Evolutionary conservation across 2,329 filamentous ascomycete species (phyloP).

Genomic region (Nothopassalora personata): DNA sequence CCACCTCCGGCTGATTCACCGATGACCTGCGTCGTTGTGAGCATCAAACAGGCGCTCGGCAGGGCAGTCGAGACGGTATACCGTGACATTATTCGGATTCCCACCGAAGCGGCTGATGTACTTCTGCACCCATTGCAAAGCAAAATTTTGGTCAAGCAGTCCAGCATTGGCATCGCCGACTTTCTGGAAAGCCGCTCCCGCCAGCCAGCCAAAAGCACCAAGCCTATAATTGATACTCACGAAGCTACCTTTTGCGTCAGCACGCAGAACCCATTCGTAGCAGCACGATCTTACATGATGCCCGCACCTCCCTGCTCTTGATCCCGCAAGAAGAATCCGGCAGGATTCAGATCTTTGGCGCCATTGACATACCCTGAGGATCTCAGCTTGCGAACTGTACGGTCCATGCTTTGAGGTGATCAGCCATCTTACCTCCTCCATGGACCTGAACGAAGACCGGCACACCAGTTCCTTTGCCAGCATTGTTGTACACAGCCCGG

Average conservation of each 20-base stretch:
- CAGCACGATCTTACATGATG: not conserved
- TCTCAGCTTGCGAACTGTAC: too few species aligned
- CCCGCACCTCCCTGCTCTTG: constrained; percentile 3
- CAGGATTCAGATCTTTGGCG: constrained; percentile 6
- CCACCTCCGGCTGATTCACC: constrained; percentile 51
- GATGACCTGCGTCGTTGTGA: constrained; percentile 32
- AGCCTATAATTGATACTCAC: constrained; percentile 48
- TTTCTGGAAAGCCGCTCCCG: constrained; percentile 34
- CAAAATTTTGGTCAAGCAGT: constrained; percentile 45
- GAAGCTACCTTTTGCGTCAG: constrained; percentile 30
- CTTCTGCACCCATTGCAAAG: constrained; percentile 48
- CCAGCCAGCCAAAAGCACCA: constrained; percentile 43
- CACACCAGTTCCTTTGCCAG: constrained; percentile 33
- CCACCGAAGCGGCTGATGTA: constrained; percentile 28
- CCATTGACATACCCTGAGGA: constrained; percentile 1
- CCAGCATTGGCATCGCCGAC: constrained; percentile 39
- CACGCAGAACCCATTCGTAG: too few species aligned
- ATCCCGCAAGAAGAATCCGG: constrained; percentile 7
- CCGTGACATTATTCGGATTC: not conserved
- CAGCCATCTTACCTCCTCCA: constrained; percentile 34
- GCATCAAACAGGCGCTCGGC: not conserved
- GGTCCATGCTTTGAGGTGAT: too few species aligned
- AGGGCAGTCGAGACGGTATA: not conserved
- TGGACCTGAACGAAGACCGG: constrained; percentile 40
- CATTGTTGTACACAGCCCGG: constrained; percentile 31